Percentiles rank a stretch among this genome's conserved stretches.
Evolutionary conservation across 257 asterid species (phyloP).

Genomic region (Catharanthus roseus): DNA sequence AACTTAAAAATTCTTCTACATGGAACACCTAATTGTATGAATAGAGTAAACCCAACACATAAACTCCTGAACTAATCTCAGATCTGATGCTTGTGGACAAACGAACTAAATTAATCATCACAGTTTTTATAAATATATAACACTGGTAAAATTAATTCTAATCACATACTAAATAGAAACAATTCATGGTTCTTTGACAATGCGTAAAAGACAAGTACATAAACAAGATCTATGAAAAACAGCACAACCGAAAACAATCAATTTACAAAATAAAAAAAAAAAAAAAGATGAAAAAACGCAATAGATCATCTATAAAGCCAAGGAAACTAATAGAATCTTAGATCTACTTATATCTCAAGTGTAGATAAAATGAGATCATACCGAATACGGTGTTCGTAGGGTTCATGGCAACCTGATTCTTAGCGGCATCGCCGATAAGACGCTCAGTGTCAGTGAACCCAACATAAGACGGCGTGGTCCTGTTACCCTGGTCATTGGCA

Average conservation of each 20-base stretch:
- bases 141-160: background rate
- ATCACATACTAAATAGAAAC: background rate
- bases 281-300: background rate
- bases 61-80: background rate
- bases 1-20: no score
- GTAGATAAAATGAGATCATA: constrained; percentile 9
- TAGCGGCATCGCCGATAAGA: constrained; percentile 89
- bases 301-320: background rate
- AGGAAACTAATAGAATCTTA: background rate
- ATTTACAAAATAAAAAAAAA: background rate
- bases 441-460: constrained; percentile 73
- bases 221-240: background rate
- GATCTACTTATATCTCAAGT: background rate
- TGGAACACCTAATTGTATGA: no score
- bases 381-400: constrained; percentile 80
- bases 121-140: no score
- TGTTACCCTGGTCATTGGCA: constrained; percentile 85
- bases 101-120: no score
- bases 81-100: no score
- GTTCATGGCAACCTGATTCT: constrained; percentile 93
- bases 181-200: background rate
- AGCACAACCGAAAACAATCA: background rate
- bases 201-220: background rate
- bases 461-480: constrained; percentile 81
- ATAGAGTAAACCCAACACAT: no score